Conservation (phyloP, 805 yeast species). For the Kregervanrija fluxuum region DNA sequence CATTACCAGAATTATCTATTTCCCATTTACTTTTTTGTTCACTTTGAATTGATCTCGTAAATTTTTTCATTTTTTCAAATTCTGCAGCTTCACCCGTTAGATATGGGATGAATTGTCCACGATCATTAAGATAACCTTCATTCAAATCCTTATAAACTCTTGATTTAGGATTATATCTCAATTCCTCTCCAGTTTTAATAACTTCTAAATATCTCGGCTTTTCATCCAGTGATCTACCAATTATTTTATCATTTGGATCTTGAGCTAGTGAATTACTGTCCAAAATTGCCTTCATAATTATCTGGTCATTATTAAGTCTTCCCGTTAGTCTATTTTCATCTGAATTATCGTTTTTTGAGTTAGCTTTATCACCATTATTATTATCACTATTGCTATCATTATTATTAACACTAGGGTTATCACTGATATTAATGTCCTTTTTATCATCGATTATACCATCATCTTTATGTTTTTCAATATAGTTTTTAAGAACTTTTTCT, state of each 20-base stretch:
- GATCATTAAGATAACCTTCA: slow-evolving; percentile 27
- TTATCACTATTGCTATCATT: slow-evolving; percentile 37
- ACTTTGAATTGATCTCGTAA: slow-evolving; percentile 29
- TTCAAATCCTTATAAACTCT: slow-evolving; percentile 30
- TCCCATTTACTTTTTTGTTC: slow-evolving; percentile 14
- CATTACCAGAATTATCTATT: slow-evolving; percentile 6
- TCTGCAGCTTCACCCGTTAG: slow-evolving; percentile 51
- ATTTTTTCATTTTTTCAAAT: slow-evolving; percentile 39
- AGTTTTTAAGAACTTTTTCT: slow-evolving; percentile 20
- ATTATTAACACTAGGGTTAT: slow-evolving; percentile 11
- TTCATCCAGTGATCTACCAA: slow-evolving; percentile 65
- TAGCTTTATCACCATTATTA: slow-evolving; percentile 34
- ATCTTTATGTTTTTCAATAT: slow-evolving; percentile 4
- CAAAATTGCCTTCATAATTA: slow-evolving; percentile 6
- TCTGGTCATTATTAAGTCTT: slow-evolving; percentile 3
- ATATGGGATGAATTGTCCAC: slow-evolving; percentile 47
- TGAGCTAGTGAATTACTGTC: slow-evolving; percentile 9
- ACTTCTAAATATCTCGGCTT: slow-evolving; percentile 63
- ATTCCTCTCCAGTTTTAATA: slow-evolving; percentile 34
- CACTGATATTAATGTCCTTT: slow-evolving; percentile 7
- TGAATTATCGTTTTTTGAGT: slow-evolving; percentile 12
- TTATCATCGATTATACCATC: neutral
- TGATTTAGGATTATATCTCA: slow-evolving; percentile 49
- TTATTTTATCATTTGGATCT: slow-evolving; percentile 23
- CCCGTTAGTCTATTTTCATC: slow-evolving; percentile 15